phyloP scores from a whole-genome alignment of 2,329 filamentous ascomycete species.

The Camillea tinctor region DNA sequence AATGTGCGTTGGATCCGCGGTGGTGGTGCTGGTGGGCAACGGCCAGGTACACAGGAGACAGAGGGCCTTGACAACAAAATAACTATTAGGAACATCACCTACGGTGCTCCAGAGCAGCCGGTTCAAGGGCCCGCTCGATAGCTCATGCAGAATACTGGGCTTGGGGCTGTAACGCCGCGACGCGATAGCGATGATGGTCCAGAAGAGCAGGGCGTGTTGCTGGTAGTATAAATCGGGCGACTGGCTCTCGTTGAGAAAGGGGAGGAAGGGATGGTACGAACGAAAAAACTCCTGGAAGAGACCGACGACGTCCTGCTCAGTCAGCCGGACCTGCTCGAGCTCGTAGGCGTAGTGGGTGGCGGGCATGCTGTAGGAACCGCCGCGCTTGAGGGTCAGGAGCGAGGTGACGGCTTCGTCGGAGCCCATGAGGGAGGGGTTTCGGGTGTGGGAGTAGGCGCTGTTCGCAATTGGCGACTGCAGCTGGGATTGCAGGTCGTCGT shows the following conservation, averaged over 20 bases:
- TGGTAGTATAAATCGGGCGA: conserved; percentile 72
- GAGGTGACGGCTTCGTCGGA: conserved; percentile 69
- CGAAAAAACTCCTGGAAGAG: conserved; percentile 75
- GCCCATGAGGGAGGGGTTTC: conserved; percentile 64
- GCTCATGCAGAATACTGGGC: conserved; percentile 61
- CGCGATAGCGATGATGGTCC: conserved; percentile 76
- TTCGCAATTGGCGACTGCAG: conserved; percentile 60
- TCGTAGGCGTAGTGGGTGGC: conserved; percentile 56
- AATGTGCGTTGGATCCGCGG: conserved; percentile 78
- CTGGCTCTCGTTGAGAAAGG: conserved; percentile 67
- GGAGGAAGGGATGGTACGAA: conserved; percentile 74
- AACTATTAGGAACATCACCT: conserved; percentile 73
- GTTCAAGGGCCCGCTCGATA: conserved; percentile 65
- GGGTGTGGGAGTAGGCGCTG: conserved; percentile 57
- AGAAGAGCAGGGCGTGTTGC: conserved; percentile 80
- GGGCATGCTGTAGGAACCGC: conserved; percentile 59
- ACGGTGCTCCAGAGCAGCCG: conserved; percentile 75
- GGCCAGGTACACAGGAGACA: conserved; percentile 82
- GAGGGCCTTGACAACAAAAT: conserved; percentile 78
- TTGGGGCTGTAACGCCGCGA: conserved; percentile 67
- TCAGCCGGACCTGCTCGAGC: conserved; percentile 63
- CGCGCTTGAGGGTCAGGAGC: conserved; percentile 63
- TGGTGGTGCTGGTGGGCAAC: conserved; percentile 76
- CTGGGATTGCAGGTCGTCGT: conserved; percentile 54
- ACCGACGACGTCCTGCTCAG: conserved; percentile 59